Base-by-base conservation (phyloP, 2,329 filamentous ascomycete genomes). In the Sarocladium strictum region DNA sequence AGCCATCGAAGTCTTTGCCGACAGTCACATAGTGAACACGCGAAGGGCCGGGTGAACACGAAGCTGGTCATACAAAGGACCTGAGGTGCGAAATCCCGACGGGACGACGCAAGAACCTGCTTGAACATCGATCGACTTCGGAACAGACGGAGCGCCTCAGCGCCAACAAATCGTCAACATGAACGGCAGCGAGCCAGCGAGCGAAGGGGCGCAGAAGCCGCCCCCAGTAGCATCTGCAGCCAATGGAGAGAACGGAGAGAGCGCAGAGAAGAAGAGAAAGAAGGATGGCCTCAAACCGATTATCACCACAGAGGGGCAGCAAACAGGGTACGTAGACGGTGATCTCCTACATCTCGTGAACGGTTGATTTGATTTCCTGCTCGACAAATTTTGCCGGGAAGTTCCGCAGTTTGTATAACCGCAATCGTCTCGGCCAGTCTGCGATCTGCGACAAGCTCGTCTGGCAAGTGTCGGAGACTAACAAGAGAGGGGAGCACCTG, bases 281-380 rank as follows among this genome's bases (percentile, higher is more conserved):
- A 90, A 90, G 78, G 84, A 86, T 40, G 79, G 78, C 54, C 73
- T 89, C 61, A 88, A 89, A 72, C 87, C 87, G 63, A 89, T 90
- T 65, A 86, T 90, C 70, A 90, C 86, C 38, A 87, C 80, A 57
- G 85, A 89, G 64, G 76, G 72, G 67, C 71, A 64, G 47, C 59
- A 65, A 62, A 57, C 61, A 51, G 72, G 66, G 71, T 75, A 68
- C 56, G 71, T 75, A 63, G 51, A 37, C 33, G 54, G 53, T 57
- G 54, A 52, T 54, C 56, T 58, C 32, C 54, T 49, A 5, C 29
- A 15, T 47, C n/a, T 27, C n/a, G 40, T 15, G n/a, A 9, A 15
- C n/a, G 40, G 24, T 43, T 6, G 35, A 38, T 15, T 38, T 38
- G 35, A 6, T 38, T 14, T 15, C n/a, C n/a, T 38, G n/a, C n/a